Evolutionary conservation across 257 asterid species (phyloP).

Genomic region (Nicotiana noctiflora): DNA sequence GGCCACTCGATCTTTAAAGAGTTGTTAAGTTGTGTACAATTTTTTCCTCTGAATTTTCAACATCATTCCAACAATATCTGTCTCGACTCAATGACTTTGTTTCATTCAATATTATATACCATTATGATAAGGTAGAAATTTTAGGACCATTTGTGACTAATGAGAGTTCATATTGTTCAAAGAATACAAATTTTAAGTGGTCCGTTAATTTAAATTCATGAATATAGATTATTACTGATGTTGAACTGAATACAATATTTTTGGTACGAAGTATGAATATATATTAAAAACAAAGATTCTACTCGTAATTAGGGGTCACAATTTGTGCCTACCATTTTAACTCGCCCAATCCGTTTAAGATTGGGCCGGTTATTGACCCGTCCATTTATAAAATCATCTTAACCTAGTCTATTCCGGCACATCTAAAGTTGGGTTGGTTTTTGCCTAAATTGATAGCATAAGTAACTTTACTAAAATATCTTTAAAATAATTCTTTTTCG

Average conservation of each 20-base stretch:
- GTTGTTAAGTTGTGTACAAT: background rate
- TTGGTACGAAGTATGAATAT: too few species aligned
- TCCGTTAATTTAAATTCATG: background rate
- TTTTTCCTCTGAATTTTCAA: slow-evolving; percentile 5
- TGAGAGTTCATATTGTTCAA: background rate
- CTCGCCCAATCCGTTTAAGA: accelerated
- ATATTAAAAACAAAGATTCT: too few species aligned
- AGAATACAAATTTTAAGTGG: background rate
- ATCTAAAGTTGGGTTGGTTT: too few species aligned
- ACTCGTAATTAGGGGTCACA: too few species aligned
- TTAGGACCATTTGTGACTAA: slow-evolving; percentile 17
- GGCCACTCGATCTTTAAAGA: background rate
- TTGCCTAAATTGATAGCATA: too few species aligned
- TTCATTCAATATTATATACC: background rate
- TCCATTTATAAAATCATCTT: too few species aligned
- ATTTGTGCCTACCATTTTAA: too few species aligned
- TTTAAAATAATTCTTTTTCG: too few species aligned
- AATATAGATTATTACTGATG: background rate
- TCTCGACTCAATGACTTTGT: background rate
- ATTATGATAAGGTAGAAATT: slow-evolving; percentile 2
- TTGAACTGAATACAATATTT: too few species aligned
- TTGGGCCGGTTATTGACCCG: accelerated
- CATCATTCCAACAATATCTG: slow-evolving; percentile 16
- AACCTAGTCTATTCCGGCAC: accelerated
- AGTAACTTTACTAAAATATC: too few species aligned